Conservation (phyloP, 129 eudicot species). For the Heracleum sosnowskyi region DNA sequence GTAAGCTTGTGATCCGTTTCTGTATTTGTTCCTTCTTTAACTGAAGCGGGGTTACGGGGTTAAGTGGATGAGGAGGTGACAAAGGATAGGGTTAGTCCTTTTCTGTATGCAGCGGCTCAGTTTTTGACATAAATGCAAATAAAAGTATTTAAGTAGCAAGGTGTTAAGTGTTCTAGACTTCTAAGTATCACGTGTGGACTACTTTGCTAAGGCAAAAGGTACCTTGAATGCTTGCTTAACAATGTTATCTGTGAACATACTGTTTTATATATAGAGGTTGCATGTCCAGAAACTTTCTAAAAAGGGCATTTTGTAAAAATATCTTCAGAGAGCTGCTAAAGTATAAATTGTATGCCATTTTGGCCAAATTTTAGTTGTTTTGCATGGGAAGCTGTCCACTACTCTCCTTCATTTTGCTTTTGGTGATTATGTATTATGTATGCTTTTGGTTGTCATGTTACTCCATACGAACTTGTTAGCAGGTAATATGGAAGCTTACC, state of each 20-base stretch:
- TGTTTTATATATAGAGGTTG: neutral
- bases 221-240: neutral
- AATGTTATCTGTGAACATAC: neutral
- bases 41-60: neutral
- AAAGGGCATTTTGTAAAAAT: neutral
- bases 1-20: neutral
- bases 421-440: neutral
- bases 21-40: neutral
- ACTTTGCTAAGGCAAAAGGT: neutral
- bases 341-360: neutral
- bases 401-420: neutral
- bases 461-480: conserved; percentile 10
- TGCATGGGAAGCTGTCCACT: neutral
- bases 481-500: conserved; percentile 72
- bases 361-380: neutral
- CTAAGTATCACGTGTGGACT: neutral
- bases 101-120: neutral
- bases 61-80: neutral
- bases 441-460: neutral
- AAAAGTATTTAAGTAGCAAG: neutral
- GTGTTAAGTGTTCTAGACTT: neutral
- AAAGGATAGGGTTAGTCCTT: neutral
- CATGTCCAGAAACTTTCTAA: neutral
- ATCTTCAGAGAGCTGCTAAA: neutral
- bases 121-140: neutral